phyloP scores from a whole-genome alignment of 1,284 basidiomycete genomes.

The Trametes pubescens region DNA sequence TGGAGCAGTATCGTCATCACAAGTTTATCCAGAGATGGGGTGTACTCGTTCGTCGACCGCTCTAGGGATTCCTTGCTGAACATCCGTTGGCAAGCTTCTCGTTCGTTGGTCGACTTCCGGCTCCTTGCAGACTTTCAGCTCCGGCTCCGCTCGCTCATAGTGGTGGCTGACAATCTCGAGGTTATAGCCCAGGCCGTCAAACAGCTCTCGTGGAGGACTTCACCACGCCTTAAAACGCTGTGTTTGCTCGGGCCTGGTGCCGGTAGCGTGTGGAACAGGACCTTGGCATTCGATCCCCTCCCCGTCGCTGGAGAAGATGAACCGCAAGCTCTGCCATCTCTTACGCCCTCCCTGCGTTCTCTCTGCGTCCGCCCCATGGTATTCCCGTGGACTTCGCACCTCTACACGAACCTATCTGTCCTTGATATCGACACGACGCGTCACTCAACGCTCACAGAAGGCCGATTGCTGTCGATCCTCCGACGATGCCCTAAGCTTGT shows the following conservation, averaged over 20 bases:
- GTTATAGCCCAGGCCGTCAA: not conserved
- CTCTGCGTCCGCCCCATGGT: not conserved
- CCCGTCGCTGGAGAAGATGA: not conserved
- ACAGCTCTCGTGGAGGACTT: not conserved
- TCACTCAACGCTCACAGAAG: not conserved
- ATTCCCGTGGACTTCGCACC: not conserved
- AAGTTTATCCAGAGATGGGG: not conserved
- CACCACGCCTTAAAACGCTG: not conserved
- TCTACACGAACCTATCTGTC: not conserved
- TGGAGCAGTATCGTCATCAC: slow-evolving; percentile 10
- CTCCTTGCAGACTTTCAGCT: not conserved
- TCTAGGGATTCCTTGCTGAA: not conserved
- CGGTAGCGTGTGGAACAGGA: not conserved
- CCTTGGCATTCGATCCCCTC: not conserved
- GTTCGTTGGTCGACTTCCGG: not conserved
- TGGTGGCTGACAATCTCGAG: not conserved
- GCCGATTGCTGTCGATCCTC: not conserved
- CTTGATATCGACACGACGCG: slow-evolving; percentile 8
- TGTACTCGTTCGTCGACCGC: not conserved
- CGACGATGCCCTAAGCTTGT: slow-evolving; percentile 11
- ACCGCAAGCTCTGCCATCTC: not conserved
- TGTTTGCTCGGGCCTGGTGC: not conserved
- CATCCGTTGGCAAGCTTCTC: not conserved
- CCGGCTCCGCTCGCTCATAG: not conserved
- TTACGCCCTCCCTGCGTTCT: not conserved